These are phyloP conservation scores for Prunus persica DNA, from an alignment of 306 rosid species.

Conservation along the genomic window DNA sequence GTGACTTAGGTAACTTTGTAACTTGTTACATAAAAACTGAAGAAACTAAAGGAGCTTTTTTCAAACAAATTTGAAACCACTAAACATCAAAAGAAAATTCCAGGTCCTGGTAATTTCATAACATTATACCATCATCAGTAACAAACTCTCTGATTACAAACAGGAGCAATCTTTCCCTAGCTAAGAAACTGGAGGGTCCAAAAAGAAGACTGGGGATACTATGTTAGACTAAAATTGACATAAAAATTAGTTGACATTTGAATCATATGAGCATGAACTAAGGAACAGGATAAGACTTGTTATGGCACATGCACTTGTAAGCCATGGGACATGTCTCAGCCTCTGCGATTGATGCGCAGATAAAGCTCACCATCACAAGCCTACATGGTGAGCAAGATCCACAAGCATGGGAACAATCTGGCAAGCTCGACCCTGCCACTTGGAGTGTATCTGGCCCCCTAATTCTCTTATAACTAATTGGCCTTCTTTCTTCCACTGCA, in stretches of 20 bases:
- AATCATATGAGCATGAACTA: slow-evolving; percentile 14
- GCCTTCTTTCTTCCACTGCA: slow-evolving; percentile 18
- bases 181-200: background rate
- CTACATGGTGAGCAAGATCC: slow-evolving; percentile 79
- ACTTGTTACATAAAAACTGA: background rate
- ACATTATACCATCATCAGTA: background rate
- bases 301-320: slow-evolving; percentile 82
- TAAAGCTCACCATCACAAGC: slow-evolving; percentile 77
- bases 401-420: slow-evolving; percentile 84
- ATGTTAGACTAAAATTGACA: background rate
- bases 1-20: background rate
- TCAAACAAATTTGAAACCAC: background rate
- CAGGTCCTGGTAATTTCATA: background rate
- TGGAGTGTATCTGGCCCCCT: slow-evolving; percentile 38
- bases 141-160: slow-evolving; percentile 23
- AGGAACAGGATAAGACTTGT: slow-evolving; percentile 85
- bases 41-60: background rate
- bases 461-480: background rate
- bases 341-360: slow-evolving; percentile 59
- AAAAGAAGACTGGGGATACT: background rate
- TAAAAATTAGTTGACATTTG: background rate
- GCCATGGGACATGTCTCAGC: slow-evolving; percentile 95
- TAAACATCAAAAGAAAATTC: background rate
- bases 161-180: background rate
- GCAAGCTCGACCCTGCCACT: slow-evolving; percentile 77